Percentiles rank a stretch among this genome's conserved stretches.
These are phyloP conservation scores for Pseudocercospora vitis DNA, from an alignment of 2,329 filamentous ascomycete genomes.

Conservation along the genomic window DNA sequence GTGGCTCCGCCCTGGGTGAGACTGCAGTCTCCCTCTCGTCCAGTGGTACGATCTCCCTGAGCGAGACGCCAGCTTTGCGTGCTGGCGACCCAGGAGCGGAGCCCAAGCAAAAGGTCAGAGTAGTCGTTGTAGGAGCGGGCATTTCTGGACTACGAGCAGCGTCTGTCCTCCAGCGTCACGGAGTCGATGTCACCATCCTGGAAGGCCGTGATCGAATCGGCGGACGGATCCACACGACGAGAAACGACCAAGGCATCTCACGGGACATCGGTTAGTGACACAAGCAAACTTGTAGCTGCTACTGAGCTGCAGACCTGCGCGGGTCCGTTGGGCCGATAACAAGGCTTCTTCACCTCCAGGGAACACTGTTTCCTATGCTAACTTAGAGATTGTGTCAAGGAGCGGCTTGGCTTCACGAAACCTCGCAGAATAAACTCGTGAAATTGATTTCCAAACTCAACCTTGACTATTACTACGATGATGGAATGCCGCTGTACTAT, in stretches of 20 bases:
- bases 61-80: constrained; percentile 23
- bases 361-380: constrained; percentile 22
- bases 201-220: constrained; percentile 41
- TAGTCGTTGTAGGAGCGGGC: constrained; percentile 40
- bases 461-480: constrained; percentile 49
- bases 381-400: constrained; percentile 32
- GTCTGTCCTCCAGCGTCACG: constrained; percentile 39
- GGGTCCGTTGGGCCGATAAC: constrained; percentile 28
- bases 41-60: constrained; percentile 21
- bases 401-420: constrained; percentile 50
- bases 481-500: constrained; percentile 45
- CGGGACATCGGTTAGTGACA: constrained; percentile 32
- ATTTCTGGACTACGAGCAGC: constrained; percentile 41
- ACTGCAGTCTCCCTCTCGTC: constrained; percentile 24
- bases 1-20: constrained; percentile 31
- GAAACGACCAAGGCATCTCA: constrained; percentile 35
- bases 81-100: constrained; percentile 22
- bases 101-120: constrained; percentile 26
- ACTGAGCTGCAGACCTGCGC: constrained; percentile 35
- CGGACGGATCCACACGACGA: constrained; percentile 43
- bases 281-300: constrained; percentile 31
- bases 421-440: constrained; percentile 47
- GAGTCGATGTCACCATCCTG: constrained; percentile 39
- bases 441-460: constrained; percentile 45
- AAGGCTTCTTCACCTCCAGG: constrained; percentile 32